A percentile compares a stretch with the other conserved stretches of the same genome.
Conservation (phyloP, 2,329 filamentous ascomycete genomes). For the Fusarium abutilonis region DNA sequence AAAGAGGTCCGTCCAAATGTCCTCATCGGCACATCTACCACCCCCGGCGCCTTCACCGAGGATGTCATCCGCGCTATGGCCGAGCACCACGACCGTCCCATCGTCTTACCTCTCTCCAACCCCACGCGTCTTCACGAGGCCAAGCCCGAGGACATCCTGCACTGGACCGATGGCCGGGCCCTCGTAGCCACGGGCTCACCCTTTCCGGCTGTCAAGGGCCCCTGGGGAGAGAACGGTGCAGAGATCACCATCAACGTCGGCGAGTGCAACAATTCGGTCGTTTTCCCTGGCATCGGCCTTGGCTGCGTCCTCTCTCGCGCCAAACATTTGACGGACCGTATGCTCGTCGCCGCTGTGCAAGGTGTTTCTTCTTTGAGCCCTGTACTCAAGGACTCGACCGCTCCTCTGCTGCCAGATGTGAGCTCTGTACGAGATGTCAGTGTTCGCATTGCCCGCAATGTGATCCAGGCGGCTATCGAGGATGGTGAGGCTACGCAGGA, state of each 20-base stretch:
- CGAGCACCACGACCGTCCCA: conserved; percentile 74
- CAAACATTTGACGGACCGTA: conserved; percentile 74
- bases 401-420: conserved; percentile 80
- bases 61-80: conserved; percentile 81
- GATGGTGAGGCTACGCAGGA: conserved; percentile 74
- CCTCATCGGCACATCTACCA: conserved; percentile 84
- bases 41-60: conserved; percentile 78
- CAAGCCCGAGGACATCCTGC: conserved; percentile 76
- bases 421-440: conserved; percentile 78
- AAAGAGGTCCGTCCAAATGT: conserved; percentile 80
- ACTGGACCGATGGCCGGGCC: conserved; percentile 81
- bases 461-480: conserved; percentile 75
- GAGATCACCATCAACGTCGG: conserved; percentile 64
- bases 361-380: conserved; percentile 78
- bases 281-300: conserved; percentile 87
- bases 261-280: conserved; percentile 89
- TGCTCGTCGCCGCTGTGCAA: conserved; percentile 83
- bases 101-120: conserved; percentile 84
- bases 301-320: conserved; percentile 78
- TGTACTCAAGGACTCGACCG: conserved; percentile 68
- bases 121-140: conserved; percentile 87
- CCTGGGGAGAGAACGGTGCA: conserved; percentile 60
- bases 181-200: conserved; percentile 86
- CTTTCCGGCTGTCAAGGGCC: conserved; percentile 75
- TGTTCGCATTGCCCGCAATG: conserved; percentile 77